Percentiles rank a stretch among this genome's conserved stretches.
Evolutionary conservation across 2,329 filamentous ascomycete species (phyloP).

Genomic region (Celoporthe dispersa): DNA sequence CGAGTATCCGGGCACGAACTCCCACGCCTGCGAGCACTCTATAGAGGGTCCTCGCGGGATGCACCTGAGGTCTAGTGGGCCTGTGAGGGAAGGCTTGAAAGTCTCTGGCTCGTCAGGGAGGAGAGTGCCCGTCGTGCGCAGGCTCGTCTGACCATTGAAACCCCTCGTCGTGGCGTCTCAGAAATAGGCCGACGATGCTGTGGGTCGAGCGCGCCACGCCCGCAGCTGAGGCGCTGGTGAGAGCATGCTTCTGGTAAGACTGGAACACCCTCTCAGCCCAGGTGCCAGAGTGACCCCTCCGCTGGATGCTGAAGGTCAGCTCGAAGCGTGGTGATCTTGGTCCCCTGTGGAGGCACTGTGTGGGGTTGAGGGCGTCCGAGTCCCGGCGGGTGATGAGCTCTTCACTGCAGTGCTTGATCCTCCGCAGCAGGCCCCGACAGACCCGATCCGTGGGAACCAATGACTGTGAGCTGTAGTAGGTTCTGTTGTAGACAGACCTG

Average conservation of each 20-base stretch:
- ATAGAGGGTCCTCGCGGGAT: conserved; percentile 51
- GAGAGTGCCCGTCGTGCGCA: conserved; percentile 41
- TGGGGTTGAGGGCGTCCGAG: conserved; percentile 47
- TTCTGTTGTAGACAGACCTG: conserved; percentile 47
- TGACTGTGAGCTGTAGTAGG: conserved; percentile 51
- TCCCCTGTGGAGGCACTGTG: conserved; percentile 33
- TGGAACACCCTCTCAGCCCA: conserved; percentile 51
- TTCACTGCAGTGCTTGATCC: conserved; percentile 55
- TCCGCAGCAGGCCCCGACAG: conserved; percentile 53
- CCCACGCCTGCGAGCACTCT: conserved; percentile 50
- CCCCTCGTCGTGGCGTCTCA: conserved; percentile 53
- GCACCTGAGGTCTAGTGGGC: conserved; percentile 51
- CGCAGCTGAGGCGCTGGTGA: conserved; percentile 49
- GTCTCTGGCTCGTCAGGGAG: conserved; percentile 44
- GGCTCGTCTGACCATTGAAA: conserved; percentile 53
- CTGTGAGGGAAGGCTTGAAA: conserved; percentile 45
- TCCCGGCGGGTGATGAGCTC: conserved; percentile 60
- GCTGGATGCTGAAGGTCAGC: conserved; percentile 51
- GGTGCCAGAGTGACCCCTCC: conserved; percentile 42
- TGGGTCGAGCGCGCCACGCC: conserved; percentile 55
- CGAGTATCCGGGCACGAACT: conserved; percentile 54
- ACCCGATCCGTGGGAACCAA: conserved; percentile 52
- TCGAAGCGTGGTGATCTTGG: conserved; percentile 53
- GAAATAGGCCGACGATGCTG: conserved; percentile 54
- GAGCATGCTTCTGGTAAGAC: conserved; percentile 54